Evolutionary conservation across 2,329 filamentous ascomycete genomes (phyloP).

Genomic region (Pyrenophora teres): DNA sequence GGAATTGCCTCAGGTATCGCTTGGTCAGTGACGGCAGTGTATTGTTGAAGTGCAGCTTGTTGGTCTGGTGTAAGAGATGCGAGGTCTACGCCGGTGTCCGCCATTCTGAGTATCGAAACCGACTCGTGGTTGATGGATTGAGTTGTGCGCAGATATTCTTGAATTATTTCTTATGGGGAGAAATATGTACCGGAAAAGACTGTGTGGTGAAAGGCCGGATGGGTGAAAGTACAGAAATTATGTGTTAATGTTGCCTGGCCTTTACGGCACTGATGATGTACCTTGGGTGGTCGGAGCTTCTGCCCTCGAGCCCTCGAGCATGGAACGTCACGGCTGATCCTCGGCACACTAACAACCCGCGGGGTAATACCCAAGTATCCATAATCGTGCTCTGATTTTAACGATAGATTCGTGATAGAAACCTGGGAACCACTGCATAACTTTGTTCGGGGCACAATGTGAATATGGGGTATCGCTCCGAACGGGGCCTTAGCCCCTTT

Average conservation of each 20-base stretch:
- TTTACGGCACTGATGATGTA: slow-evolving; percentile 23
- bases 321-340: slow-evolving; percentile 19
- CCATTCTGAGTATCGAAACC: slow-evolving; percentile 34
- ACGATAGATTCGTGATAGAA: too few species aligned
- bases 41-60: slow-evolving; percentile 84
- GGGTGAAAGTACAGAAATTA: slow-evolving; percentile 7
- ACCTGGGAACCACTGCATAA: too few species aligned
- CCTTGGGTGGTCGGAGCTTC: slow-evolving; percentile 20
- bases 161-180: background rate
- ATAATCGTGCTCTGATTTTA: background rate
- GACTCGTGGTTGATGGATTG: background rate
- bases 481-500: background rate
- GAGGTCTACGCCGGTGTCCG: slow-evolving; percentile 58
- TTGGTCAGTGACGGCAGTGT: slow-evolving; percentile 85
- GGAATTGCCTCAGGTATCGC: slow-evolving; percentile 75
- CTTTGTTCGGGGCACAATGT: too few species aligned
- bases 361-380: background rate
- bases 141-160: background rate
- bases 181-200: slow-evolving; percentile 20
- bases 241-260: slow-evolving; percentile 17
- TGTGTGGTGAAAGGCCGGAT: slow-evolving; percentile 13
- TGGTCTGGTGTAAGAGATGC: slow-evolving; percentile 75
- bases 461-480: background rate
- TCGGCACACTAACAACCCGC: slow-evolving; percentile 6
- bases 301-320: background rate